A percentile compares a stretch with the other conserved stretches of the same genome.
Evolutionary conservation across 441 rosid species (phyloP).

Genomic region (Metrosideros polymorpha): DNA sequence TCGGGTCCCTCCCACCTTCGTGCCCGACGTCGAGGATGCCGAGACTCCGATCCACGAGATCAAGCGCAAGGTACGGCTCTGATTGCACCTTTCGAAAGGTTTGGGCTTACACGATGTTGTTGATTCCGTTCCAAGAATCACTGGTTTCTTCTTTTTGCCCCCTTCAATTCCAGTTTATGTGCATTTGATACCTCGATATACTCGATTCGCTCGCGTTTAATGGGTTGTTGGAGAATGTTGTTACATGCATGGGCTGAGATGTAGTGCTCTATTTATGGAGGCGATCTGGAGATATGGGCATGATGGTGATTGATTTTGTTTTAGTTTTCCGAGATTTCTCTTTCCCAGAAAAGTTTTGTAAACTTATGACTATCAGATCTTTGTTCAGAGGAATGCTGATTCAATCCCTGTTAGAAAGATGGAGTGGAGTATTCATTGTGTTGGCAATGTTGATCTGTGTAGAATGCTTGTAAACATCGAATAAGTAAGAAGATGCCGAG

Average conservation of each 20-base stretch:
- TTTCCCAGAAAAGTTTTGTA: background rate
- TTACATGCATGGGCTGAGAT: background rate
- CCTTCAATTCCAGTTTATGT: background rate
- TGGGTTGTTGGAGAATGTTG: background rate
- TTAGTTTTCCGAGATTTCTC: background rate
- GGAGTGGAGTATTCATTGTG: background rate
- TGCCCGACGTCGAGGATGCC: constrained; percentile 73
- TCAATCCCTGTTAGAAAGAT: background rate
- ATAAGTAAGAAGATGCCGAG: background rate
- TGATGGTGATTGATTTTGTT: background rate
- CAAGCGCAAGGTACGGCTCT: constrained; percentile 67
- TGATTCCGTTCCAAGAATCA: background rate
- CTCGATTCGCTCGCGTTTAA: background rate
- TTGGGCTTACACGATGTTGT: background rate
- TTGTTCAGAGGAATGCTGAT: background rate
- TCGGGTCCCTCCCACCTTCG: constrained; percentile 55
- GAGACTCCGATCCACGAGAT: constrained; percentile 65
- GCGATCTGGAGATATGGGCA: background rate
- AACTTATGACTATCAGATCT: background rate
- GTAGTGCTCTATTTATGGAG: background rate
- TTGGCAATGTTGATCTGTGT: background rate
- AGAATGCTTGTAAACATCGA: background rate
- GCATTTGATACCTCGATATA: background rate
- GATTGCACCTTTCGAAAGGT: background rate
- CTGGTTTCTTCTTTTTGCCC: background rate